Base-by-base conservation (phyloP, 176 grass and related monocot species). In the Raddia distichophylla region DNA sequence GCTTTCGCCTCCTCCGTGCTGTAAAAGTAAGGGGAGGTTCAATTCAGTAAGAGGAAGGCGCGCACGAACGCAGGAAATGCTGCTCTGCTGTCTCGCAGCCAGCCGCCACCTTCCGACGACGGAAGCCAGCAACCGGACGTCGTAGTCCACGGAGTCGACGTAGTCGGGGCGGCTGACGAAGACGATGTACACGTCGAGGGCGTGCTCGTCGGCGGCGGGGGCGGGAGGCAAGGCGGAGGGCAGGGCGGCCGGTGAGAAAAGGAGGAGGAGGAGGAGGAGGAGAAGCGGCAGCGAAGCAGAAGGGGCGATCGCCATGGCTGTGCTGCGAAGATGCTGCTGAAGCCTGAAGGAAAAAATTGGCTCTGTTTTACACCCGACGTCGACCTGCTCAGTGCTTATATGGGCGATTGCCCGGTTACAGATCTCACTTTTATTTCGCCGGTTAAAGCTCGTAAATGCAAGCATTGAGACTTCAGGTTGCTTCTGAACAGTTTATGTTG, bases 131-230 rank as follows among this genome's bases (percentile, higher is more conserved):
- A 89, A 49, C 8, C 17, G 13, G 49, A 80, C 18, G 65, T 89
- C 82, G 72, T 81, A 81, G 27, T 77, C 87, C 27, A 14, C 37
- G 11, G 87, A 71, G 45, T 85, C 82, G n/a, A 65, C n/a, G 77
- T 85, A 89, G 58, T 81, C 87, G 27, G 17, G 40, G 10, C 87
- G 82, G 82, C 82, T 85, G 37, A 85, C 49, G 47, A 85, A 85
- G 49, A 85, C 82, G 3, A 85, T 71, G 87, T 85, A 89, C 11
- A 81, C 5, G 48, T 80, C 40, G 35, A 22, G 15, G 12, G n/a
- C 6, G 76, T 35, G 45, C 17, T 62, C 69, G 12, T 55, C 63
- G 63, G 77, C 8, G 15, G 10, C 44, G 7, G 78, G 64, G n/a
- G 67, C 40, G 8, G 84, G 76, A 11, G 82, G 77, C 47, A 51